Evolutionary conservation across 345 rosid species (phyloP).

Genomic region (Nasturtium officinale): DNA sequence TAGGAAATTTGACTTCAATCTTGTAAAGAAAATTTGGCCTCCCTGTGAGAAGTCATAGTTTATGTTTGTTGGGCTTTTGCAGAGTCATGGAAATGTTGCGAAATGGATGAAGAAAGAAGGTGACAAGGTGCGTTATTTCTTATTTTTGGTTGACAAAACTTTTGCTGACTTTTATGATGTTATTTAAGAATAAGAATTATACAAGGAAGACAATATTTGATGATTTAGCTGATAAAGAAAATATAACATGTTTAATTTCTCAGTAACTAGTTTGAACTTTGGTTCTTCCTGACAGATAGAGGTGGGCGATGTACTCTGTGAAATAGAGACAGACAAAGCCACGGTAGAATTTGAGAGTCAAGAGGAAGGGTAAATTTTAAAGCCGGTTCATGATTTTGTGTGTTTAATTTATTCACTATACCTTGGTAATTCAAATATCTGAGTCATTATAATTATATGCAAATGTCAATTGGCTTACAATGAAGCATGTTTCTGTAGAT

Average conservation of each 20-base stretch:
- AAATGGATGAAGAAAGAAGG: conserved; percentile 98
- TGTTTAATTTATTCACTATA: conserved; percentile 16
- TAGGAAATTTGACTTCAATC: conserved; percentile 40
- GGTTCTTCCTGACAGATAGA: conserved; percentile 69
- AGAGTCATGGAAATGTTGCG: conserved; percentile 93
- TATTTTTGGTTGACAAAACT: conserved; percentile 19
- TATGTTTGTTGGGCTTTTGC: conserved; percentile 47
- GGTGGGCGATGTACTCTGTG: conserved; percentile 88
- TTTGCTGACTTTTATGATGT: conserved; percentile 12
- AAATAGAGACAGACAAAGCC: conserved; percentile 98
- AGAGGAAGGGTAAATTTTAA: conserved; percentile 80
- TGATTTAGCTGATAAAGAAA: conserved; percentile 22
- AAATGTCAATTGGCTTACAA: conserved; percentile 32
- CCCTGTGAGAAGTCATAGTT: conserved; percentile 36
- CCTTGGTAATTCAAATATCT: conserved; percentile 27
- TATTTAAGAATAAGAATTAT: conserved; percentile 27
- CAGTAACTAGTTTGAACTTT: conserved; percentile 37
- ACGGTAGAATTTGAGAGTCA: conserved; percentile 92
- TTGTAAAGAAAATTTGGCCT: conserved; percentile 18
- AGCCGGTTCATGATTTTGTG: conserved; percentile 19
- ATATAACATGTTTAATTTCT: conserved; percentile 16
- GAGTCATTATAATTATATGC: neutral
- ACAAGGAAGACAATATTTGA: conserved; percentile 6
- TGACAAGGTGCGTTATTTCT: conserved; percentile 65
- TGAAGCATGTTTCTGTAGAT: conserved; percentile 54